These are phyloP conservation scores for Saccharum hybrid DNA, from an alignment of 202 grass and related monocot species.

Conservation along the genomic window DNA sequence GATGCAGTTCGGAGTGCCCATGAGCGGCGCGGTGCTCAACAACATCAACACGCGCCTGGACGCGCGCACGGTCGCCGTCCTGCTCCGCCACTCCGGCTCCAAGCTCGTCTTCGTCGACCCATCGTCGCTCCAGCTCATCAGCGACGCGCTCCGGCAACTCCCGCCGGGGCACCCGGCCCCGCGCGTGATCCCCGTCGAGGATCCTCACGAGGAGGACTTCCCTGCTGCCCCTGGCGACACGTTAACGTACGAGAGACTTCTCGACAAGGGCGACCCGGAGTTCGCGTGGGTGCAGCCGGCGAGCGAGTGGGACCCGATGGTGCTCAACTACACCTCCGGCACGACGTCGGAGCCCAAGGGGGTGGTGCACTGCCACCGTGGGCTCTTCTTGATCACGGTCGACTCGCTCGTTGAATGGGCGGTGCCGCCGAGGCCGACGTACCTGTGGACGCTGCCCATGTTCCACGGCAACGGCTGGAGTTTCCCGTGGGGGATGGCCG, in stretches of 20 bases:
- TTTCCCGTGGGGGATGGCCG: constrained; percentile 85
- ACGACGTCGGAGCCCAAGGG: constrained; percentile 94
- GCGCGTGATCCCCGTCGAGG: constrained; percentile 67
- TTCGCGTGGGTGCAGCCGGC: constrained; percentile 24
- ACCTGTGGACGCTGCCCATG: constrained; percentile 95
- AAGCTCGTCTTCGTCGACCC: constrained; percentile 75
- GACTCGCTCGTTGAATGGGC: constrained; percentile 63
- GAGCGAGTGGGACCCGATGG: constrained; percentile 92
- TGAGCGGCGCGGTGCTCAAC: constrained; percentile 79
- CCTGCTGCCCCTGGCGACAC: neutral
- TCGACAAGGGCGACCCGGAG: no score
- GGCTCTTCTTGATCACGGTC: constrained; percentile 30
- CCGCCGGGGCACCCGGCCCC: constrained; percentile 23
- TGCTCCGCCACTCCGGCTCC: constrained; percentile 56
- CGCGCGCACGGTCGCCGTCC: constrained; percentile 46
- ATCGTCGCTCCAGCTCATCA: no score
- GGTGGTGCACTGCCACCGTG: constrained; percentile 86
- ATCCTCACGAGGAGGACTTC: constrained; percentile 52
- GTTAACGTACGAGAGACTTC: constrained; percentile 66
- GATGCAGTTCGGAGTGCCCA: constrained; percentile 84
- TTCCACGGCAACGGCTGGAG: constrained; percentile 95
- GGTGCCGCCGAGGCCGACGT: constrained; percentile 59
- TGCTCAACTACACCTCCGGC: constrained; percentile 93
- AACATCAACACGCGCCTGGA: constrained; percentile 67
- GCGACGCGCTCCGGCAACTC: no score